These are phyloP conservation scores for Xylariaceae sp. DNA, from an alignment of 2,329 filamentous ascomycete genomes.

Conservation along the genomic window DNA sequence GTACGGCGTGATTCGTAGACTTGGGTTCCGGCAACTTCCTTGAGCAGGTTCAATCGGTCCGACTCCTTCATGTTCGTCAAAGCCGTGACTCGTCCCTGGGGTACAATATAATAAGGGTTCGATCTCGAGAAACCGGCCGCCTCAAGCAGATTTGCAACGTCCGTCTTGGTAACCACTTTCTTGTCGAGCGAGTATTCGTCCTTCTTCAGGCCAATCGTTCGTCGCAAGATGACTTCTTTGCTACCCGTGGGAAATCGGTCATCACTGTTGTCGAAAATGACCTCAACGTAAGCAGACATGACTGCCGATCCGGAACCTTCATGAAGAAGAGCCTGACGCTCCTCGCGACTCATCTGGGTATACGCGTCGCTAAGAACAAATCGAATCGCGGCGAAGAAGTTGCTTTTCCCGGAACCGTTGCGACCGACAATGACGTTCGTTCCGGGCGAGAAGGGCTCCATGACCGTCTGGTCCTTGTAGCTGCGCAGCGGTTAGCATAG, in stretches of 20 bases:
- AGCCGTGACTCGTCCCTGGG: slow-evolving; percentile 90
- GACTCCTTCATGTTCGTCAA: slow-evolving; percentile 98
- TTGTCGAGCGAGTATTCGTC: slow-evolving; percentile 97
- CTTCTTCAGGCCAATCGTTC: slow-evolving; percentile 96
- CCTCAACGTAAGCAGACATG: slow-evolving; percentile 99
- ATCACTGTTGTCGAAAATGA: slow-evolving; percentile 97
- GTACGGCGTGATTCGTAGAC: slow-evolving; percentile 90
- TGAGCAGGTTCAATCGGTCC: slow-evolving; percentile 82
- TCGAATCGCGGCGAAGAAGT: slow-evolving; percentile 98
- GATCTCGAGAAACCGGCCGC: slow-evolving; percentile 94
- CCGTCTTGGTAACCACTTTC: slow-evolving; percentile 90
- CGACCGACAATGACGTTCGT: slow-evolving; percentile 98
- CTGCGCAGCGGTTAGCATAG: slow-evolving; percentile 42
- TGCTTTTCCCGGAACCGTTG: slow-evolving; percentile 98
- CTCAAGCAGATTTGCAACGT: slow-evolving; percentile 93
- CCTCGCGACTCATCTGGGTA: slow-evolving; percentile 90
- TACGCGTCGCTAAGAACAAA: slow-evolving; percentile 98
- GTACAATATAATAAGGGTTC: slow-evolving; percentile 98
- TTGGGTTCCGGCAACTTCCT: slow-evolving; percentile 97
- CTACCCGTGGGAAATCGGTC: slow-evolving; percentile 92
- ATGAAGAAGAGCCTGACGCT: slow-evolving; percentile 92
- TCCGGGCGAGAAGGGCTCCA: slow-evolving; percentile 95
- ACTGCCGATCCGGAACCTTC: slow-evolving; percentile 97
- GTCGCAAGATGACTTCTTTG: slow-evolving; percentile 82
- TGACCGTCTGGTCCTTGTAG: slow-evolving; percentile 99